These are phyloP conservation scores for Phytophthora pini DNA, from an alignment of 352 stramenopile species.

Conservation along the genomic window DNA sequence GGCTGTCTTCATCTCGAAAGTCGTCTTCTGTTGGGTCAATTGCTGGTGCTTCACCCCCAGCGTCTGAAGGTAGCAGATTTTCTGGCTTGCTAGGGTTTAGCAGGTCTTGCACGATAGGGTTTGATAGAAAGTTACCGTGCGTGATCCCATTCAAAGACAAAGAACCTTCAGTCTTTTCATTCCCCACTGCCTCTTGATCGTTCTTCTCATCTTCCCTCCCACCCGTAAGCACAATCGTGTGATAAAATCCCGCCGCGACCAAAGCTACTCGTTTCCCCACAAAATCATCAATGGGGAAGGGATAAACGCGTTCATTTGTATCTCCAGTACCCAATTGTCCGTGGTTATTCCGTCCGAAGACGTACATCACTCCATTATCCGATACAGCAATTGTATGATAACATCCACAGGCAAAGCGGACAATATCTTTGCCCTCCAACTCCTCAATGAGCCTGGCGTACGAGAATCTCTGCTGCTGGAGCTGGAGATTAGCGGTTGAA, in stretches of 20 bases:
- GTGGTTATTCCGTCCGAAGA: slow-evolving; percentile 95
- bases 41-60: slow-evolving; percentile 21
- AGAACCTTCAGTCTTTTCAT: slow-evolving; percentile 20
- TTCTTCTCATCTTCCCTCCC: slow-evolving; percentile 67
- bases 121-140: slow-evolving; percentile 22
- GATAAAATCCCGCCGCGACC: slow-evolving; percentile 93
- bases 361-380: slow-evolving; percentile 91
- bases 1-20: slow-evolving; percentile 54
- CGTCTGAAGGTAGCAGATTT: no score
- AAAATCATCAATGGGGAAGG: slow-evolving; percentile 91
- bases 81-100: slow-evolving; percentile 16
- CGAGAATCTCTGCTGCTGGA: slow-evolving; percentile 77
- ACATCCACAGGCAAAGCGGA: slow-evolving; percentile 88
- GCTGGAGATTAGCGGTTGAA: slow-evolving; percentile 53
- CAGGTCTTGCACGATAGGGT: slow-evolving; percentile 17
- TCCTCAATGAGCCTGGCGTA: slow-evolving; percentile 65
- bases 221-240: slow-evolving; percentile 91
- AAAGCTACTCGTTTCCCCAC: slow-evolving; percentile 88
- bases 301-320: slow-evolving; percentile 85
- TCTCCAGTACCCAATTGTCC: slow-evolving; percentile 93
- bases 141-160: slow-evolving; percentile 13
- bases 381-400: slow-evolving; percentile 92
- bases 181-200: slow-evolving; percentile 22
- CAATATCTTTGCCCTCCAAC: slow-evolving; percentile 86
- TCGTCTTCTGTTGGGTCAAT: slow-evolving; percentile 47